Evolutionary conservation across 2,329 filamentous ascomycete species (phyloP).

Genomic region (Stromatinia cepivora): DNA sequence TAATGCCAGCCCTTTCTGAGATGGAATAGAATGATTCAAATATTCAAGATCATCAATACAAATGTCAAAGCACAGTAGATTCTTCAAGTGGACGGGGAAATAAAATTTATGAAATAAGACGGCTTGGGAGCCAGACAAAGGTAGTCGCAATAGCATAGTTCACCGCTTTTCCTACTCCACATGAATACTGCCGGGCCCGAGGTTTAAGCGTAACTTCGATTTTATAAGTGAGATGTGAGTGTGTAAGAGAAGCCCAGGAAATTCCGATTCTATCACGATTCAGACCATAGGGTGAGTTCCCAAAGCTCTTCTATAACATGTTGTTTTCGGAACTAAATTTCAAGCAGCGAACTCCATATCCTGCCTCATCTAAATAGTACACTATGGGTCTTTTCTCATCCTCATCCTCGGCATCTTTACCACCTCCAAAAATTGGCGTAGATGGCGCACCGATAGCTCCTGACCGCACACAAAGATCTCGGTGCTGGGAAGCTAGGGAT

Average conservation of each 20-base stretch:
- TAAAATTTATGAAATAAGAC: neutral
- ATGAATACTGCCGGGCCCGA: neutral
- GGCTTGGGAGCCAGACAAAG: too few species aligned
- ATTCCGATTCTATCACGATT: neutral
- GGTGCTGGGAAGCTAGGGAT: slow-evolving; percentile 91
- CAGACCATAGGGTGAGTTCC: neutral
- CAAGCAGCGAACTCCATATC: neutral
- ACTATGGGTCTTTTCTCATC: slow-evolving; percentile 54
- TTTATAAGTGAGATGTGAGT: neutral
- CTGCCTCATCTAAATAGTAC: neutral
- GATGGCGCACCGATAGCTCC: slow-evolving; percentile 73
- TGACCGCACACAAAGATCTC: slow-evolving; percentile 75
- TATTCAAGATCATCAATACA: neutral
- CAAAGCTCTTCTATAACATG: neutral
- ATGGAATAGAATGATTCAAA: neutral
- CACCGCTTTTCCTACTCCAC: neutral
- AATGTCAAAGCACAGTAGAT: neutral
- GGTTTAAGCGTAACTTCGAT: neutral
- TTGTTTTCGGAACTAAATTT: neutral
- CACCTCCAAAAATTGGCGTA: slow-evolving; percentile 49
- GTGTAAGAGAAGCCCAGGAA: too few species aligned
- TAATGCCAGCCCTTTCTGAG: neutral
- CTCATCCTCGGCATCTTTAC: slow-evolving; percentile 36
- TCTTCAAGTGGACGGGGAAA: neutral
- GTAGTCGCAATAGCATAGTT: too few species aligned